phyloP scores from a whole-genome alignment of 441 rosid species.

The Pelargonium myrrhifolium region DNA sequence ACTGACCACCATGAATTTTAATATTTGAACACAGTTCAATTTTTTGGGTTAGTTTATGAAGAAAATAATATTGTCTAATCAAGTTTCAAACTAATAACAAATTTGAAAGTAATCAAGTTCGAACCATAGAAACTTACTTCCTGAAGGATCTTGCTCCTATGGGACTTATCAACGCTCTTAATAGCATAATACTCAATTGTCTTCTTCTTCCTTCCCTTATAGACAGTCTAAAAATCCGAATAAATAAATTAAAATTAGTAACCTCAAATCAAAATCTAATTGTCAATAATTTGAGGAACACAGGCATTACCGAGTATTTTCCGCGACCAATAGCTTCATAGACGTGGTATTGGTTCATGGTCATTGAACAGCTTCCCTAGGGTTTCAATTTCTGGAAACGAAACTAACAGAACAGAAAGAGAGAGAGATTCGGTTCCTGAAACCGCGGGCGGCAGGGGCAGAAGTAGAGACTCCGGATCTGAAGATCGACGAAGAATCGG shows the following conservation, averaged over 20 bases:
- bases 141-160: constrained; percentile 81
- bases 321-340: constrained; percentile 97
- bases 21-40: too few species aligned
- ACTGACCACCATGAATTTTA: too few species aligned
- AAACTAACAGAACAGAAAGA: neutral
- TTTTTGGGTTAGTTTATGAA: too few species aligned
- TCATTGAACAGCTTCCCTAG: constrained; percentile 13
- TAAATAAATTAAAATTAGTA: neutral
- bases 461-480: neutral
- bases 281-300: neutral
- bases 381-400: constrained; percentile 20
- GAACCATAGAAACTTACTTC: constrained; percentile 48
- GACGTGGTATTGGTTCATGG: constrained; percentile 87
- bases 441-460: neutral
- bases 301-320: constrained; percentile 69
- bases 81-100: too few species aligned
- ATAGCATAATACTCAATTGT: constrained; percentile 88
- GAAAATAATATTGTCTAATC: too few species aligned
- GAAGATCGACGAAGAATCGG: neutral
- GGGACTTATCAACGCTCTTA: constrained; percentile 92
- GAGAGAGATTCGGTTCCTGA: neutral
- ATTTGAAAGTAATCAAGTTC: neutral
- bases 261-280: neutral
- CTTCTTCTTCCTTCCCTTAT: constrained; percentile 97
- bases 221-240: constrained; percentile 46